These are phyloP conservation scores for Pseudogymnoascus sp. DNA, from an alignment of 2,329 filamentous ascomycete species.

Conservation along the genomic window DNA sequence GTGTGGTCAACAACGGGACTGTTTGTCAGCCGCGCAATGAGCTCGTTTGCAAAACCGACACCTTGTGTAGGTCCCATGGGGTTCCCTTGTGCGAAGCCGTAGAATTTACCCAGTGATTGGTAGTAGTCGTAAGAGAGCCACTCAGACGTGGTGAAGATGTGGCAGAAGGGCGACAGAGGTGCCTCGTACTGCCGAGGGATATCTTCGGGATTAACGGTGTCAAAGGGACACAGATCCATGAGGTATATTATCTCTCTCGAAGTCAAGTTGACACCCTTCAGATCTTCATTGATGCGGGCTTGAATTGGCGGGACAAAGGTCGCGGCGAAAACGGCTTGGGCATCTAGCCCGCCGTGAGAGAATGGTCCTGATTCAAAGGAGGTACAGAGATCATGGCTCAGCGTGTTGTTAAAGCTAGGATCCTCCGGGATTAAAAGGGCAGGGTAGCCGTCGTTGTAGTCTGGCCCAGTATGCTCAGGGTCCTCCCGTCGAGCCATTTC, in stretches of 20 bases:
- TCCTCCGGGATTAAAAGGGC: conserved; percentile 66
- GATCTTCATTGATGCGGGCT: conserved; percentile 58
- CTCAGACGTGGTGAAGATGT: conserved; percentile 63
- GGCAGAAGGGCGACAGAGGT: conserved; percentile 62
- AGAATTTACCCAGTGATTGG: conserved; percentile 74
- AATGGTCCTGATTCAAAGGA: conserved; percentile 57
- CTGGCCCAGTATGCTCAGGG: conserved; percentile 28
- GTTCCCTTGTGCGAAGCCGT: conserved; percentile 71
- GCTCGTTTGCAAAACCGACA: conserved; percentile 80
- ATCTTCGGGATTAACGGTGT: conserved; percentile 57
- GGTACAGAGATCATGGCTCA: conserved; percentile 66
- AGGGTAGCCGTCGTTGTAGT: conserved; percentile 40
- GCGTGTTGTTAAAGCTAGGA: conserved; percentile 66
- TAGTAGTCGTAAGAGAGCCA: conserved; percentile 78
- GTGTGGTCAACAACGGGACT: conserved; percentile 63
- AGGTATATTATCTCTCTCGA: conserved; percentile 57
- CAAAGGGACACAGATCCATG: conserved; percentile 86
- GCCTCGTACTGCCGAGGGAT: conserved; percentile 57
- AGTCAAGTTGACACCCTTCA: conserved; percentile 61
- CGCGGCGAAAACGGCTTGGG: conserved; percentile 51
- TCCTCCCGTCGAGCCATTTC: conserved; percentile 41
- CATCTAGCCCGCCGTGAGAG: conserved; percentile 40
- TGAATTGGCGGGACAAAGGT: conserved; percentile 62
- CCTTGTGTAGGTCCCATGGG: conserved; percentile 76
- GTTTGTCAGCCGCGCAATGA: conserved; percentile 70